Evolutionary conservation across 495 filamentous ascomycete species (phyloP), one percentile per base, ranked within the genome.

Genomic region (Penicillium macrosclerotiorum): DNA sequence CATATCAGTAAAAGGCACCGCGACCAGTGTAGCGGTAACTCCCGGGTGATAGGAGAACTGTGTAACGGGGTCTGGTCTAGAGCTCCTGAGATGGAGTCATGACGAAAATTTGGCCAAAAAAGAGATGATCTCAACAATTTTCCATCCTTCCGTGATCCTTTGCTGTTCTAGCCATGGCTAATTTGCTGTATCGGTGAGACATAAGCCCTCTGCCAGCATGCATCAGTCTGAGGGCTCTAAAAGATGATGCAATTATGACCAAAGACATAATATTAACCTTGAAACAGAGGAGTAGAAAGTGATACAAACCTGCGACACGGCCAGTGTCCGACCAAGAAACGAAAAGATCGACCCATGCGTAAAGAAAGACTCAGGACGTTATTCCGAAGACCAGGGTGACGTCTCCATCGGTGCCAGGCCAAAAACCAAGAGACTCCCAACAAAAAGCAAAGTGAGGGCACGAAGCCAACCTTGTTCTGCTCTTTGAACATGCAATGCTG

Each of bases 401-500:
- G 27, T 31, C 13, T 37, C 17, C 12, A 34, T 37, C 38, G 17
- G n/a, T 27, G 24, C 20, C 20, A 17, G 38, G 17, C 27, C 34
- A 14, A 34, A 39, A 27, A 23, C 29, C 8, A 11, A 11, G 17
- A 12, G 3, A 33, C 26, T 13, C 42, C 42, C 46, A 57, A 50
- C 42, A 47, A 51, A 47, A 54, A 37, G 42, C 20, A 44, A 43
- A 42, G 25, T 17, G 25, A n/a, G 38, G 3, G 19, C n/a, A 12
- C 31, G 2, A 37, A 25, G n/a, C 17, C 23, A 49, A 43, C 32
- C 30, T 42, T 48, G 34, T 34, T 47, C 20, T 25, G 9, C 9
- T 9, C 13, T 22, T 34, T 32, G 30, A 24, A 34, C 19, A 42
- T 40, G 30, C 37, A 47, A 12, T 34, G 45, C 36, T 23, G 35